phyloP scores from a whole-genome alignment of 306 rosid species.

The Crotalaria pallida region DNA sequence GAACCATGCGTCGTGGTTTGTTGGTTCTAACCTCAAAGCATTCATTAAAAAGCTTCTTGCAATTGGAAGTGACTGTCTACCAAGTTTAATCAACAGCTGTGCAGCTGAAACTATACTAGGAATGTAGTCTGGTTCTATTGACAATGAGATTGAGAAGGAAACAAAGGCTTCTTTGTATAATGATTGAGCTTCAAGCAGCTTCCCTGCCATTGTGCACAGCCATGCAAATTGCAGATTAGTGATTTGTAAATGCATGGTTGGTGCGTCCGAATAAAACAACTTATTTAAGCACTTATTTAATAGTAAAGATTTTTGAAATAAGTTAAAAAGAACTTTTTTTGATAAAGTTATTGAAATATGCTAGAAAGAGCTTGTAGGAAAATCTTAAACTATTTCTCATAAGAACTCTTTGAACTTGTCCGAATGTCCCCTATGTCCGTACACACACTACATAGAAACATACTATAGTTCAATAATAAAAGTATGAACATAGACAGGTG shows the following conservation, averaged over 20 bases:
- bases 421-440: background rate
- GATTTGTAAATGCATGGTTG: background rate
- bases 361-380: no score
- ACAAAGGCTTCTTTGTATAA: slow-evolving; percentile 59
- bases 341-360: no score
- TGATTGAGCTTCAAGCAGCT: slow-evolving; percentile 56
- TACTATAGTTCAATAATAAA: slow-evolving; percentile 2
- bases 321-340: no score
- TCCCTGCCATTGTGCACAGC: slow-evolving; percentile 33
- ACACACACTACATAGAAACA: background rate
- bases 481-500: background rate
- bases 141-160: slow-evolving; percentile 58
- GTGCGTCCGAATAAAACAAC: no score
- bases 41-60: slow-evolving; percentile 77
- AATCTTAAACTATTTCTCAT: no score
- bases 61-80: slow-evolving; percentile 49
- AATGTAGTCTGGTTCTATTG: slow-evolving; percentile 63
- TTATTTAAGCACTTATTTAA: no score
- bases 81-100: slow-evolving; percentile 54
- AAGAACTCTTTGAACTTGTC: no score
- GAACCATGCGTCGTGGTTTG: slow-evolving; percentile 74
- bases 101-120: slow-evolving; percentile 72
- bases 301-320: no score
- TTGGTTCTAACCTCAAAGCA: slow-evolving; percentile 67
- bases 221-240: slow-evolving; percentile 1